Base-by-base conservation (phyloP, 148 eudicot species). In the Rhododendron simsii region DNA sequence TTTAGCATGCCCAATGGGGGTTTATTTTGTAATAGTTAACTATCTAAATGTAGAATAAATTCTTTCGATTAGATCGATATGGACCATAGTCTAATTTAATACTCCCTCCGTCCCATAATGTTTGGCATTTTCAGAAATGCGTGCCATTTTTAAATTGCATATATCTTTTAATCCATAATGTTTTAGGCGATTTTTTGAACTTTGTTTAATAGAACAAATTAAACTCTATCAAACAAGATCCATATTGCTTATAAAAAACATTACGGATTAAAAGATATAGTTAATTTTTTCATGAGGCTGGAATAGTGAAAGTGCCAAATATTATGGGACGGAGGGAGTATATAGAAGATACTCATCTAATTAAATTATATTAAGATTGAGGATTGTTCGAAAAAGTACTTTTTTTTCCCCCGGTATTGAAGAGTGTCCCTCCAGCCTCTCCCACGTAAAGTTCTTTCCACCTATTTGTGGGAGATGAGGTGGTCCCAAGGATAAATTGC, bases 1-100 rank as follows among this genome's bases (percentile, higher is more conserved):
- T 87, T 87, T 57, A 47, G 63, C 55, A 79, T 39, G 84, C 81
- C 69, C 89, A 87, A 87, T 84, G 16, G 28, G 65, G 65, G 50
- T 3, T 79, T 84, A 53, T 35, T 67, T 10, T 5, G 12, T 20
- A 53, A 71, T 83, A 45, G 15, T 87, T n/a, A 53, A 79, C 20
- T 63, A 45, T 45, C 14, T 11, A 63, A 63, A 48, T 63, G 78
- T 65, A 80, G 86, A 87, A 75, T 78, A 87, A 61, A 16, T 48
- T 80, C 87, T 21, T 7, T 59, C 78, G 3, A 41, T 50, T 37
- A 78, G 39, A 55, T 18, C 7, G 61, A 21, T 30, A 21, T 30
- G 86, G 59, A 76, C 12, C 50, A 23, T n/a, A 5, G 13, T 3
- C 16, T 76, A 57, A 77, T 83, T 26, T 63, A 83, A 16, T 0